Base-by-base conservation (phyloP, 1,139 yeast species). In the Suhomyces wounanorum region DNA sequence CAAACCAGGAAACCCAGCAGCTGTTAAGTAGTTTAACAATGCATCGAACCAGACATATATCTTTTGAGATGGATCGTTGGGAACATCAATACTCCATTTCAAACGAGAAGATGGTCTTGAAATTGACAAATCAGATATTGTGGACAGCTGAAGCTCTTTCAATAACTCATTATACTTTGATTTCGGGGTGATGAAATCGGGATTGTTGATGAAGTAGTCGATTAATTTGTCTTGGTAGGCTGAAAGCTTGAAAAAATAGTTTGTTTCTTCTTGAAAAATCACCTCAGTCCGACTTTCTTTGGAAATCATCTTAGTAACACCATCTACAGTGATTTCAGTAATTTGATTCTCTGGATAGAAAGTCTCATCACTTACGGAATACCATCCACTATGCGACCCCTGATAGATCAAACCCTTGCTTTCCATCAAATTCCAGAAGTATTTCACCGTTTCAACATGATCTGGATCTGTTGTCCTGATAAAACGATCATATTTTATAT, bases 31-130 rank as follows among this genome's bases (percentile, higher is more conserved):
- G 64, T 91, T 94, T 44, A 89, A 77, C 49, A 94, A 76, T 0
- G 99, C 99, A 69, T 94, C 99, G 55, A 94, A 87, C 99, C 99
- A 94, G 9, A 94, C 99, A 61, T 94, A 94, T 52, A 94, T 85
- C 48, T 81, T 85, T 62, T 94, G 98, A 0, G 83, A 60, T 0
- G 78, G 72, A 60, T 94, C 98, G 35, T 77, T 75, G 0, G 99
- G 99, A 0, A 94, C 98, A 1, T 82, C 82, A 28, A 94, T 87
- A 0, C 97, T 97, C 99, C 99, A 94, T 31, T 78, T 71, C 45
- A 92, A 76, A 50, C 99, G 73, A 13, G 84, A 70, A 0, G 84
- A 66, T 0, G 98, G 98, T 55, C 99, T 75, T 0, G 97, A 91
- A 1, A 94, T 78, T 28, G 96, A 89, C 45, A 94, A 74, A 64